A percentile compares a stretch with the other conserved stretches of the same genome.
Evolutionary conservation across 2,329 filamentous ascomycete species (phyloP).

Genomic region (Phyllosticta citrichinensis): DNA sequence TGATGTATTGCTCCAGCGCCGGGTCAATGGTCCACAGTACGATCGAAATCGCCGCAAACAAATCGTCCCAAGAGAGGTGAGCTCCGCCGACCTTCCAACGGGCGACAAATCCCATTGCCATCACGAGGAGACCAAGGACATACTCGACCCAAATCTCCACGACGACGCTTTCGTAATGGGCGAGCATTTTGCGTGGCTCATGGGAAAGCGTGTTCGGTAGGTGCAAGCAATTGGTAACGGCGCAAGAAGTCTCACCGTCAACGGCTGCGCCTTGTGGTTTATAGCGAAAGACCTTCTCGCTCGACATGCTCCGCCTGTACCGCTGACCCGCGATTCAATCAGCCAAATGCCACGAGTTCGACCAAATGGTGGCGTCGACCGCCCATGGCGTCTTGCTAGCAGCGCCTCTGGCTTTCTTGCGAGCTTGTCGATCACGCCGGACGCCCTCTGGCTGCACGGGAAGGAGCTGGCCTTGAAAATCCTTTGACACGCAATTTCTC

Average conservation of each 20-base stretch:
- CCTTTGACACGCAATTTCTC: not conserved
- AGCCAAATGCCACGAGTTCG: not conserved
- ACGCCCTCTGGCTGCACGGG: not conserved
- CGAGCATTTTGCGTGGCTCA: not conserved
- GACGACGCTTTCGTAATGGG: not conserved
- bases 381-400: not conserved
- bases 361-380: not conserved
- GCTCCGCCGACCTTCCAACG: conserved; percentile 29
- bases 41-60: conserved; percentile 28
- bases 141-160: conserved; percentile 31
- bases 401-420: not conserved
- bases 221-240: not conserved
- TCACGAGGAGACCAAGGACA: conserved; percentile 27
- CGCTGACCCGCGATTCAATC: not conserved
- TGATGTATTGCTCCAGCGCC: not conserved
- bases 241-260: not conserved
- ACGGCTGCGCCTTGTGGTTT: not conserved
- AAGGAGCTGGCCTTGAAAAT: not conserved
- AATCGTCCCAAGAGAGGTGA: conserved; percentile 32
- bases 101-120: conserved; percentile 32
- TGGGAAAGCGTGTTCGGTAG: not conserved
- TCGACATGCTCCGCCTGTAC: not conserved
- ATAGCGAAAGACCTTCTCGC: not conserved
- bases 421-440: not conserved
- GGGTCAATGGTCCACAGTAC: not conserved